Evolutionary conservation across 768 basidiomycete genomes (phyloP).

Genomic region (Coprinopsis cinerea): DNA sequence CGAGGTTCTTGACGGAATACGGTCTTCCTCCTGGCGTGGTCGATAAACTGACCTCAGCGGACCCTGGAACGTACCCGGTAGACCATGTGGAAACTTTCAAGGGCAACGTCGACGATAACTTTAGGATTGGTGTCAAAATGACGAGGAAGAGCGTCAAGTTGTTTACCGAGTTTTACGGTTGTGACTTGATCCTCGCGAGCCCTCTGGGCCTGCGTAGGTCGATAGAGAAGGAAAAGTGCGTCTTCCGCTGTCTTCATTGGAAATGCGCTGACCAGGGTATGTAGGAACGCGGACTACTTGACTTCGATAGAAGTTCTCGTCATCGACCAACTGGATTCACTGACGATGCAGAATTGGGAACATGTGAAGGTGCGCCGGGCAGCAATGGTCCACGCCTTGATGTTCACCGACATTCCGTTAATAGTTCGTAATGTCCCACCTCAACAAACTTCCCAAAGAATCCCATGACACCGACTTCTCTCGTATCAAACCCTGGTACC

Average conservation of each 20-base stretch:
- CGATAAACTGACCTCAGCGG: slow-evolving; percentile 75
- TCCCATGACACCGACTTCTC: slow-evolving; percentile 95
- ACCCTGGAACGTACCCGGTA: slow-evolving; percentile 69
- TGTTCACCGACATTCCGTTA: not conserved
- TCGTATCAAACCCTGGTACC: slow-evolving; percentile 95
- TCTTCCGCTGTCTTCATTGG: slow-evolving; percentile 8
- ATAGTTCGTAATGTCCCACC: slow-evolving; percentile 77
- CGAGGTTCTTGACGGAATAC: slow-evolving; percentile 80
- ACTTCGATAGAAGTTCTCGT: slow-evolving; percentile 89
- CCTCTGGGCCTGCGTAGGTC: slow-evolving; percentile 87
- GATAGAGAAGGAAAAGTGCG: slow-evolving; percentile 91
- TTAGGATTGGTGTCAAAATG: slow-evolving; percentile 87
- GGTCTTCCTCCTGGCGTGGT: slow-evolving; percentile 69
- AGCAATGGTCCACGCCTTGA: not conserved
- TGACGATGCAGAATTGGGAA: slow-evolving; percentile 99
- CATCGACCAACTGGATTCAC: slow-evolving; percentile 88
- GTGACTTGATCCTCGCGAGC: slow-evolving; percentile 90
- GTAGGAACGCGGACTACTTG: slow-evolving; percentile 81
- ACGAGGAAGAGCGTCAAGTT: slow-evolving; percentile 89
- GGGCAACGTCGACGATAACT: slow-evolving; percentile 97
- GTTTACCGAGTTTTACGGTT: slow-evolving; percentile 85
- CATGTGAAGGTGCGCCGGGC: slow-evolving; percentile 71
- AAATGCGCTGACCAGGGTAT: not conserved
- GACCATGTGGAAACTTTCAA: slow-evolving; percentile 93
- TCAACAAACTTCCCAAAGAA: slow-evolving; percentile 89